phyloP scores from a whole-genome alignment of 768 basidiomycete genomes.

The Tremella yokohamensis region DNA sequence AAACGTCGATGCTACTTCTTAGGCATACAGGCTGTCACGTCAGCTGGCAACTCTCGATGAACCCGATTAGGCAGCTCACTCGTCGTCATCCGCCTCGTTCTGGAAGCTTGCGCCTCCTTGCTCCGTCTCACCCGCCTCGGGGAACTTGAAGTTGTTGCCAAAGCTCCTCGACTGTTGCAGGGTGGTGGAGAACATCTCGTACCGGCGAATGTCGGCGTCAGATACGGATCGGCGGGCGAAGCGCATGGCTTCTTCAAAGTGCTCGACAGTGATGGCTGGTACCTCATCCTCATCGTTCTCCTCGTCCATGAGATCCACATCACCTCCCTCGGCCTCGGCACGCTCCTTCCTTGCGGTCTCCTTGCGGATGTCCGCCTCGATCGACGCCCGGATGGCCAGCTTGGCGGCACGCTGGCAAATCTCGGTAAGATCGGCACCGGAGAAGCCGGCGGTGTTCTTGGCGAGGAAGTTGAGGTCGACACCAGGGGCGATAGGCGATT shows the following conservation, averaged over 20 bases:
- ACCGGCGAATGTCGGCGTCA: slow-evolving; percentile 89
- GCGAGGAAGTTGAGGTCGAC: slow-evolving; percentile 84
- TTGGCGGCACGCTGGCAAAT: slow-evolving; percentile 98
- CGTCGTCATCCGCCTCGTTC: slow-evolving; percentile 83
- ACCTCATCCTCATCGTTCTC: slow-evolving; percentile 80
- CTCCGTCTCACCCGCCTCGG: slow-evolving; percentile 60
- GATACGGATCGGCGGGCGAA: slow-evolving; percentile 95
- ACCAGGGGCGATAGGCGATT: slow-evolving; percentile 75
- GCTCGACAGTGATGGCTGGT: slow-evolving; percentile 78
- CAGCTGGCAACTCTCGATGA: slow-evolving; percentile 1
- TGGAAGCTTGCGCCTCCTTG: slow-evolving; percentile 54
- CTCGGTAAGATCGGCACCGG: slow-evolving; percentile 99
- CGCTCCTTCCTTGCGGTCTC: slow-evolving; percentile 75
- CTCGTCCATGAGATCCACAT: slow-evolving; percentile 60
- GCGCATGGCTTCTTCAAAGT: slow-evolving; percentile 99
- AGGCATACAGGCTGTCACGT: slow-evolving; percentile 65
- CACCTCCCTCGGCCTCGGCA: slow-evolving; percentile 70
- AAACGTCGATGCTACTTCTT: slow-evolving; percentile 3
- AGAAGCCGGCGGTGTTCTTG: slow-evolving; percentile 93
- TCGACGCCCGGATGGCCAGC: slow-evolving; percentile 89
- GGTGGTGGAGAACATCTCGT: slow-evolving; percentile 92
- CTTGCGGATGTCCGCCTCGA: slow-evolving; percentile 80
- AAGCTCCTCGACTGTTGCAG: slow-evolving; percentile 56
- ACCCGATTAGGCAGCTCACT: slow-evolving; percentile 52
- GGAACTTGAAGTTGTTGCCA: slow-evolving; percentile 98